These are phyloP conservation scores for Linaria vulgaris DNA, from an alignment of 257 asterid species.

Conservation along the genomic window DNA sequence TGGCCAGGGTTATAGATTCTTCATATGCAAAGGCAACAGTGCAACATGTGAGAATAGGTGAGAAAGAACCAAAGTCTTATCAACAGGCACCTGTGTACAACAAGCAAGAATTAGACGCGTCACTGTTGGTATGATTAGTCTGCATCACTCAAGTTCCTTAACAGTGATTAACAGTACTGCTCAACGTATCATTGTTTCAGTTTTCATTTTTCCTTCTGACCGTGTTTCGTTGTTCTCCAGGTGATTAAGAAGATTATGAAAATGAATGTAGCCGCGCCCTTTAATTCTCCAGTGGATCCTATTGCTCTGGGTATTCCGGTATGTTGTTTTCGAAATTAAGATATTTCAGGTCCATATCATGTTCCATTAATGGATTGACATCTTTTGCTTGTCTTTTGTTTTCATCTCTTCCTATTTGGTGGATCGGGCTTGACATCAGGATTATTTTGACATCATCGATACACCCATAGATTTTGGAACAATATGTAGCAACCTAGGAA, in stretches of 20 bases:
- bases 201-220: background rate
- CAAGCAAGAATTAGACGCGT: conserved; percentile 47
- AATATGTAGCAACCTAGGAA: conserved; percentile 57
- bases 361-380: conserved; percentile 10
- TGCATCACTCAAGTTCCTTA: conserved; percentile 1
- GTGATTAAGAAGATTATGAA: conserved; percentile 46
- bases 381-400: background rate
- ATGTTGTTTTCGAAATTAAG: conserved; percentile 2
- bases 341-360: background rate
- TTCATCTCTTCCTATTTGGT: background rate
- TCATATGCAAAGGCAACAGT: conserved; percentile 40
- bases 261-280: conserved; percentile 12
- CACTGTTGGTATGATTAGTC: conserved; percentile 41
- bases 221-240: conserved; percentile 31
- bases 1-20: conserved; percentile 43
- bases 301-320: conserved; percentile 38
- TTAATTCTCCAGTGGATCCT: conserved; percentile 22
- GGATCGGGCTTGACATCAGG: conserved; percentile 34
- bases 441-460: conserved; percentile 59
- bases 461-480: conserved; percentile 71
- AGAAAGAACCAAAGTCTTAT: conserved; percentile 41
- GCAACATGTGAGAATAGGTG: conserved; percentile 37
- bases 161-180: background rate
- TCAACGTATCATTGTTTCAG: background rate
- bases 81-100: conserved; percentile 26